Percentiles rank a stretch among this genome's conserved stretches.
These are phyloP conservation scores for Fusarium sp. DNA, from an alignment of 2,329 filamentous ascomycete genomes.

Conservation along the genomic window DNA sequence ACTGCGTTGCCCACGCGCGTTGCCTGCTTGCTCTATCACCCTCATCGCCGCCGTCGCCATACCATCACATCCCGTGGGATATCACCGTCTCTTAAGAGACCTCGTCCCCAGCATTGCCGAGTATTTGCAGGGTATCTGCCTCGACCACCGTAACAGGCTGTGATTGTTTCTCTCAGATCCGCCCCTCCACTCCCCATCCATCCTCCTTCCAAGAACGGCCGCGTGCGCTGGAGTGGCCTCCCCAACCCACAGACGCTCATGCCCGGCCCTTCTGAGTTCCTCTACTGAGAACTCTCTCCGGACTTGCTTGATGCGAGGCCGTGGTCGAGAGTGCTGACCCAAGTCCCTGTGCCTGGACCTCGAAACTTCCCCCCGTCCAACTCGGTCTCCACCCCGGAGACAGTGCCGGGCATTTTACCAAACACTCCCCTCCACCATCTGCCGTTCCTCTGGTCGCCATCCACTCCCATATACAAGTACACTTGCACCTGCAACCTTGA, in stretches of 20 bases:
- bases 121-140: slow-evolving; percentile 39
- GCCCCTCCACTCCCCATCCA: slow-evolving; percentile 44
- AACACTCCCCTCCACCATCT: slow-evolving; percentile 62
- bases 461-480: slow-evolving; percentile 61
- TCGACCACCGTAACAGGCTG: slow-evolving; percentile 41
- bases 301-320: slow-evolving; percentile 43
- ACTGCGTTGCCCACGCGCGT: slow-evolving; percentile 25
- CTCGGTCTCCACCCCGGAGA: slow-evolving; percentile 56
- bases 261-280: slow-evolving; percentile 40
- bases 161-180: slow-evolving; percentile 42
- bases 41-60: slow-evolving; percentile 5
- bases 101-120: slow-evolving; percentile 35
- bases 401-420: slow-evolving; percentile 63
- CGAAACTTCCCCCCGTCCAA: slow-evolving; percentile 50
- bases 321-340: slow-evolving; percentile 42
- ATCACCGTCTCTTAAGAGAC: slow-evolving; percentile 38
- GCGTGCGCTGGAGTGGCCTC: slow-evolving; percentile 54
- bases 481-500: slow-evolving; percentile 58
- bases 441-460: slow-evolving; percentile 55
- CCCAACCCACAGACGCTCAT: slow-evolving; percentile 42
- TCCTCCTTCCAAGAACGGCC: slow-evolving; percentile 64
- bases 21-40: slow-evolving; percentile 7
- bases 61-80: slow-evolving; percentile 14
- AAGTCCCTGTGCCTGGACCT: slow-evolving; percentile 55
- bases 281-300: slow-evolving; percentile 45